A percentile compares a stretch with the other conserved stretches of the same genome.
Conservation (phyloP, 2,329 filamentous ascomycete genomes). For the Lasiodiplodia citricola region DNA sequence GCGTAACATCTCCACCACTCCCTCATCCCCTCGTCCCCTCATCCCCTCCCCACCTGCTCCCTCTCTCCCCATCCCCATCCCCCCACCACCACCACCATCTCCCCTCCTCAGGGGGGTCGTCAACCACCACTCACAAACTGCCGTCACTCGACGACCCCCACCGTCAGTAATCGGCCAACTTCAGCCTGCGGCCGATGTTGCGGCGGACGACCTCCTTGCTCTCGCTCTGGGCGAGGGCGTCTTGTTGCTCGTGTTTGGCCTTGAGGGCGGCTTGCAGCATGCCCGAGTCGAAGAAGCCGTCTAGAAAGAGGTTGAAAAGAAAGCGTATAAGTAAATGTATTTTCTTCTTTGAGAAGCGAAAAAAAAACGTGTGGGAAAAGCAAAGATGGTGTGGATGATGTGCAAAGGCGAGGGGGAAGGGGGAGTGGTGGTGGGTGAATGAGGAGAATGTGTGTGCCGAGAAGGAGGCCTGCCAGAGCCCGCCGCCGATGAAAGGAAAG, state of each 20-base stretch:
- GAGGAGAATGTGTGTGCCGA: background rate
- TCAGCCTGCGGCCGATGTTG: slow-evolving; percentile 76
- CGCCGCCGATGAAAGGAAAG: background rate
- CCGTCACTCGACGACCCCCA: background rate
- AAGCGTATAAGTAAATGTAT: background rate
- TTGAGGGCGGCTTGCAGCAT: slow-evolving; percentile 91
- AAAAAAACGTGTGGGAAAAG: background rate
- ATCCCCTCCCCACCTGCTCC: background rate
- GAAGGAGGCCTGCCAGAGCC: background rate
- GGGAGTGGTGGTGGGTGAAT: too few relatives aligned
- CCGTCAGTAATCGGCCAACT: slow-evolving; percentile 68
- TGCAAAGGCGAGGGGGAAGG: background rate
- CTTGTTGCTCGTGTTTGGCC: slow-evolving; percentile 61
- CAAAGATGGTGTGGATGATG: background rate
- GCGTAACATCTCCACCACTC: background rate
- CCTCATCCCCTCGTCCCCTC: background rate
- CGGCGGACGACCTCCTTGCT: slow-evolving; percentile 67
- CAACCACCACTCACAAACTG: background rate
- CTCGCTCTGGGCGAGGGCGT: slow-evolving; percentile 55
- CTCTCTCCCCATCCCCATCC: too few relatives aligned
- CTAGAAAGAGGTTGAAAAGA: slow-evolving; percentile 52
- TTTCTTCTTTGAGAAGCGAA: background rate
- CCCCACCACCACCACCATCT: background rate
- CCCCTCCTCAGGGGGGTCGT: background rate
- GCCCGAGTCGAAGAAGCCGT: slow-evolving; percentile 96